Percentiles rank a stretch among this genome's conserved stretches.
Evolutionary conservation across 192 early-diverging fungal genomes (phyloP).

Genomic region (Entophlyctis luteolus): DNA sequence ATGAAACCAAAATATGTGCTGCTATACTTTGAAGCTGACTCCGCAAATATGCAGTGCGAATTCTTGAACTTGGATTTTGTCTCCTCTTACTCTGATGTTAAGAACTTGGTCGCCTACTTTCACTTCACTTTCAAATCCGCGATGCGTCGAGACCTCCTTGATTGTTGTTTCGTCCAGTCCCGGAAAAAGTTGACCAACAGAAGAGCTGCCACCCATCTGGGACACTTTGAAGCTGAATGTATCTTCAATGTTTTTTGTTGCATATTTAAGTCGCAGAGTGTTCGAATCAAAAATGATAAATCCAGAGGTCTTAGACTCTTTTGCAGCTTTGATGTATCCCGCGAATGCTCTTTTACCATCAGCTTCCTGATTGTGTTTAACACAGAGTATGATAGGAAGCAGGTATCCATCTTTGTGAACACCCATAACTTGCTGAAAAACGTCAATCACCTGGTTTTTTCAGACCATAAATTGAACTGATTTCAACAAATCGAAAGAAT

Average conservation of each 20-base stretch:
- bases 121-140: slow-evolving; percentile 2
- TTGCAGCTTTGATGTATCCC: slow-evolving; percentile 21
- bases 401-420: slow-evolving; percentile 34
- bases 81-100: slow-evolving; percentile 5
- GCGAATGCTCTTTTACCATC: slow-evolving; percentile 31
- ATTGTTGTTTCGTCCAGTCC: not conserved
- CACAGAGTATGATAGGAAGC: slow-evolving; percentile 28
- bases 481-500: too few relatives aligned
- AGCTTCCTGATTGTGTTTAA: slow-evolving; percentile 38
- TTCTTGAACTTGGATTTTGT: slow-evolving; percentile 1
- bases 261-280: slow-evolving; percentile 28
- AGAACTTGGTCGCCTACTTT: not conserved
- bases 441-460: slow-evolving; percentile 50
- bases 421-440: slow-evolving; percentile 35
- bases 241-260: slow-evolving; percentile 4
- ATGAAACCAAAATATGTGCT: too few relatives aligned
- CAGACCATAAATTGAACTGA: too few relatives aligned
- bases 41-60: not conserved
- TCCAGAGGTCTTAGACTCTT: slow-evolving; percentile 1
- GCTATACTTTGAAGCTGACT: too few relatives aligned
- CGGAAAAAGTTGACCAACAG: not conserved
- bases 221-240: slow-evolving; percentile 27
- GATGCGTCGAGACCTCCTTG: not conserved
- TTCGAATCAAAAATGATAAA: slow-evolving; percentile 28
- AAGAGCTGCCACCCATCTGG: slow-evolving; percentile 17